Conservation (phyloP, 2,329 filamentous ascomycete species). For the Dactylellina parvicollis region DNA sequence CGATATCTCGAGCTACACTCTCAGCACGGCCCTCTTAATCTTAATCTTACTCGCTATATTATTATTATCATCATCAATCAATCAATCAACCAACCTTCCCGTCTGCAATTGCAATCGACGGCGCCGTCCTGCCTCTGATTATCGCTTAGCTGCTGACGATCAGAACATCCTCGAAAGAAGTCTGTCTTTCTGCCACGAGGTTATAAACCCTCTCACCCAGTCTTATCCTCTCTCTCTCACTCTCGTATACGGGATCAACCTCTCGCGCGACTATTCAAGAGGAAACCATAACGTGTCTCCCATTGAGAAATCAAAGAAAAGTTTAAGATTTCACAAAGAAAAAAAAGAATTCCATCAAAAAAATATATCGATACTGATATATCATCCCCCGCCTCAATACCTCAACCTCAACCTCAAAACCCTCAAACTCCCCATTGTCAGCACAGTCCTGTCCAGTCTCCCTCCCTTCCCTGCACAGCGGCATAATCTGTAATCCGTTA, state of each 20-base stretch:
- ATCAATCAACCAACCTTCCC: too few species aligned
- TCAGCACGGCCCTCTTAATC: constrained; percentile 25
- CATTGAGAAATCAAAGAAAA: neutral
- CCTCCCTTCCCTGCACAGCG: neutral
- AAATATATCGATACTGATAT: neutral
- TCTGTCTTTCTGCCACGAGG: constrained; percentile 11
- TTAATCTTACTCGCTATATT: constrained; percentile 11
- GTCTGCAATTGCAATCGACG: constrained; percentile 10
- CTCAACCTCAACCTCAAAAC: neutral
- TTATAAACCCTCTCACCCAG: constrained; percentile 1
- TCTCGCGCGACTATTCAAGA: constrained; percentile 45
- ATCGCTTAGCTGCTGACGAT: constrained; percentile 53
- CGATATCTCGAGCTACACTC: constrained; percentile 22
- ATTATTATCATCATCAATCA: neutral
- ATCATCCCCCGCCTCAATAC: neutral
- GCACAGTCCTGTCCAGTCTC: neutral
- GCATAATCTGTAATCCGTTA: neutral
- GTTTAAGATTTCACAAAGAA: neutral
- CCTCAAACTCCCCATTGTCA: neutral
- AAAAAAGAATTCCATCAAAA: neutral
- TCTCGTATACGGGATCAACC: constrained; percentile 52
- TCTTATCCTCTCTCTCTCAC: too few species aligned
- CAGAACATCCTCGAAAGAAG: neutral
- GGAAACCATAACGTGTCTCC: constrained; percentile 26
- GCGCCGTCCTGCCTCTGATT: constrained; percentile 33